Evolutionary conservation across 805 yeast genomes (phyloP).

Genomic region (Myxozyma udenii): DNA sequence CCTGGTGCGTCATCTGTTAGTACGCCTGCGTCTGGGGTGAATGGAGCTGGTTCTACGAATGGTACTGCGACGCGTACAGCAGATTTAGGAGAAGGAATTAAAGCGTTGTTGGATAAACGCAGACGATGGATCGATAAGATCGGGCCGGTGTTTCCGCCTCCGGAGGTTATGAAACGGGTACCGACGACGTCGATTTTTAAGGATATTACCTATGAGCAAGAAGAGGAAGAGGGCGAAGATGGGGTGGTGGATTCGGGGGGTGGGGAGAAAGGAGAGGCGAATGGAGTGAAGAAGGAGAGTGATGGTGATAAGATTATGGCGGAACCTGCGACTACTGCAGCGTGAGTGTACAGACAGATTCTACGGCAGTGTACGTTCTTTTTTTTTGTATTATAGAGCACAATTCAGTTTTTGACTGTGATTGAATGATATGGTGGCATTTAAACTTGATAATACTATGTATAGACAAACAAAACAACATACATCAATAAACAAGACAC

Average conservation of each 20-base stretch:
- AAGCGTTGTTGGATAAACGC: constrained; percentile 80
- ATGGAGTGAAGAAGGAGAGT: background rate
- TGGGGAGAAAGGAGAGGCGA: background rate
- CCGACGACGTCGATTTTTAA: constrained; percentile 63
- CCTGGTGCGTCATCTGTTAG: constrained; percentile 28
- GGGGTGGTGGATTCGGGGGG: background rate
- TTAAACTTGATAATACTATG: no score
- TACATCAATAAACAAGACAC: background rate
- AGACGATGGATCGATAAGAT: constrained; percentile 83
- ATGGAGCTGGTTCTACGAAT: constrained; percentile 22
- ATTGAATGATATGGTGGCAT: no score
- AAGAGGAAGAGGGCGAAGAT: background rate
- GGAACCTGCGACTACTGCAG: background rate
- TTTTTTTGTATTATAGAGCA: background rate
- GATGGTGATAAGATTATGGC: background rate
- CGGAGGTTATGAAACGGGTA: constrained; percentile 69
- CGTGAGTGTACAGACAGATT: background rate
- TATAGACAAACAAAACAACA: background rate
- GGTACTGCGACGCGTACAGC: constrained; percentile 40
- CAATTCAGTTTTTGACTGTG: no score
- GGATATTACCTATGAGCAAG: constrained; percentile 29
- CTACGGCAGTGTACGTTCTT: background rate
- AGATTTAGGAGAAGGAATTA: constrained; percentile 61
- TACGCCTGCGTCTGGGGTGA: constrained; percentile 19
- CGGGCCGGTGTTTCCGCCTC: constrained; percentile 74